These are phyloP conservation scores for Mycena citricolor DNA, from an alignment of 1,284 basidiomycete species.

Conservation along the genomic window DNA sequence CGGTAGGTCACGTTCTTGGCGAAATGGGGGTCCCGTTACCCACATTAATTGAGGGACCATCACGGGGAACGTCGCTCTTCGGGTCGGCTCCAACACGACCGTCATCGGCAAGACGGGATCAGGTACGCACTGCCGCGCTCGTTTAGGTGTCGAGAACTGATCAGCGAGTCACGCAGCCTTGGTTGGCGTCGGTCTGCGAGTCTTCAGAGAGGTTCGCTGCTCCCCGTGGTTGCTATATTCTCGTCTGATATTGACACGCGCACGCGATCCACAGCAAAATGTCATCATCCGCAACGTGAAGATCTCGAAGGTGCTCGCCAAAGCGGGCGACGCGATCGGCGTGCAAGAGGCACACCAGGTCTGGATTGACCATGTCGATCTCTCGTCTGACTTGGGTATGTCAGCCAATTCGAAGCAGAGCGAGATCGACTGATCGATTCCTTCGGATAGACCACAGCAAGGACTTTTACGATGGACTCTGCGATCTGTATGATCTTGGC, in stretches of 20 bases:
- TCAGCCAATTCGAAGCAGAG: no score
- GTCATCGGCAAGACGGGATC: slow-evolving; percentile 35
- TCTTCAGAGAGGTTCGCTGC: slow-evolving; percentile 27
- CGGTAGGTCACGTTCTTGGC: slow-evolving; percentile 31
- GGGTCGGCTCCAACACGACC: slow-evolving; percentile 45
- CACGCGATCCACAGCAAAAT: slow-evolving; percentile 31
- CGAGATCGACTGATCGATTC: neutral
- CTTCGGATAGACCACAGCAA: slow-evolving; percentile 10
- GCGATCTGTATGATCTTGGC: slow-evolving; percentile 15
- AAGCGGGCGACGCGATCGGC: slow-evolving; percentile 29
- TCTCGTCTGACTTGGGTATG: slow-evolving; percentile 39
- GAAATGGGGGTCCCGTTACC: neutral
- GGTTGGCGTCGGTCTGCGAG: slow-evolving; percentile 25
- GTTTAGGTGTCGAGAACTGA: neutral
- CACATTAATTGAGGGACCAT: slow-evolving; percentile 35
- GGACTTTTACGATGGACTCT: slow-evolving; percentile 9
- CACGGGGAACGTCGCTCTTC: slow-evolving; percentile 41
- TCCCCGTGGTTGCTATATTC: slow-evolving; percentile 26
- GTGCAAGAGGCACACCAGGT: slow-evolving; percentile 37
- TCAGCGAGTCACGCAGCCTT: slow-evolving; percentile 7
- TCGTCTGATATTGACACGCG: neutral
- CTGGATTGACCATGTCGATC: slow-evolving; percentile 47
- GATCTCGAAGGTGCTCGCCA: slow-evolving; percentile 46
- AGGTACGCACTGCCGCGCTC: slow-evolving; percentile 22
- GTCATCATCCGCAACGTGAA: slow-evolving; percentile 52